Conservation (phyloP, 2,329 filamentous ascomycete genomes). For the Aspergillus tamarii region DNA sequence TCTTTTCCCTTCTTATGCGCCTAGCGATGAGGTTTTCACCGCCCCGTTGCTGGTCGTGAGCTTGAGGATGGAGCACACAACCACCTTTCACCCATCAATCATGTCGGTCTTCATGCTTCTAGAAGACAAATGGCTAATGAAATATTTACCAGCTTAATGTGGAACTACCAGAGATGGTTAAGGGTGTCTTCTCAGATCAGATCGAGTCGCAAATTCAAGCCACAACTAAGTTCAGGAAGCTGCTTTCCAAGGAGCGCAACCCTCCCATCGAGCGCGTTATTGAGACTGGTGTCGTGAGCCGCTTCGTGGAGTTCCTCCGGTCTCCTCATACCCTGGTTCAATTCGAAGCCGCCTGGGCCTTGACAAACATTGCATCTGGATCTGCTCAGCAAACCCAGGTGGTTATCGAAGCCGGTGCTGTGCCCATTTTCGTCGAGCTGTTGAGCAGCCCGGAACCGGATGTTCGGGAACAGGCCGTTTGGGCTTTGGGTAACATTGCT, state of each 20-base stretch:
- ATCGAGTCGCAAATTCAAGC: constrained; percentile 97
- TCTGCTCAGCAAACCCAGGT: constrained; percentile 98
- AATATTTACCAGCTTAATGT: constrained; percentile 75
- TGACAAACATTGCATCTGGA: constrained; percentile 98
- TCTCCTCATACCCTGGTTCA: constrained; percentile 98
- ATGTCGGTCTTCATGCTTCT: not conserved
- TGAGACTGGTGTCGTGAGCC: constrained; percentile 95
- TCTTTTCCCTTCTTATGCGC: constrained; percentile 9
- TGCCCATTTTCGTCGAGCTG: constrained; percentile 97
- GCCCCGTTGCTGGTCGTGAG: constrained; percentile 30
- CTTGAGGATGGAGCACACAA: constrained; percentile 7
- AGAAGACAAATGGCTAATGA: constrained; percentile 24
- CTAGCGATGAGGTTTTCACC: constrained; percentile 38
- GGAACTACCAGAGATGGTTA: constrained; percentile 97
- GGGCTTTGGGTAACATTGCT: constrained; percentile 98
- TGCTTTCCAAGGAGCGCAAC: constrained; percentile 97
- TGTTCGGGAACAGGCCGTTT: constrained; percentile 96
- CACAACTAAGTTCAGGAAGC: constrained; percentile 97
- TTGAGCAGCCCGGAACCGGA: constrained; percentile 95
- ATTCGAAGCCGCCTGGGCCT: constrained; percentile 97
- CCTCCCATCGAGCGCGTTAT: constrained; percentile 99
- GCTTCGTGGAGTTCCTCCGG: constrained; percentile 97
- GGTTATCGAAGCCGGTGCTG: constrained; percentile 95
- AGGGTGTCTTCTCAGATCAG: constrained; percentile 97
- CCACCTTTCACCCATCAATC: not conserved